Percentiles rank a stretch among this genome's conserved stretches.
Conservation (phyloP, 2,329 filamentous ascomycete species). For the Rhinocladiella mackenziei region DNA sequence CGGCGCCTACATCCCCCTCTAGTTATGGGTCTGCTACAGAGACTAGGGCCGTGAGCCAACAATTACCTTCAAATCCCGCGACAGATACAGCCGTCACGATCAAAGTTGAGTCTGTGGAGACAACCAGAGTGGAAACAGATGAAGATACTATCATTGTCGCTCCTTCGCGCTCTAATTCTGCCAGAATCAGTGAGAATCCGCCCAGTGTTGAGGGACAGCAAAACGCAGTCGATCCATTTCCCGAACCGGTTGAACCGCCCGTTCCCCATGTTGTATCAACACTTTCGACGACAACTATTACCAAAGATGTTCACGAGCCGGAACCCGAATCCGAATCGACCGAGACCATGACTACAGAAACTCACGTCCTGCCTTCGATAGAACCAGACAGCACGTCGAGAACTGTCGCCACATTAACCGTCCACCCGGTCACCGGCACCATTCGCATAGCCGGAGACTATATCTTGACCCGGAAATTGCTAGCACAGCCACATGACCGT, state of each 20-base stretch:
- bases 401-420: constrained; percentile 19
- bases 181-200: not conserved
- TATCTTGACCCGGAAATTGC: constrained; percentile 69
- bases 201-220: not conserved
- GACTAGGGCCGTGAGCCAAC: not conserved
- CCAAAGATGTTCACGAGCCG: constrained; percentile 14
- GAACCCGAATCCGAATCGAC: not conserved
- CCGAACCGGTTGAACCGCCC: not conserved
- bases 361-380: constrained; percentile 26
- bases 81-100: constrained; percentile 19
- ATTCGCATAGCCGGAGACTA: constrained; percentile 71
- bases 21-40: constrained; percentile 19
- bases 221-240: not conserved
- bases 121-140: constrained; percentile 26
- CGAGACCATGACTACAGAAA: constrained; percentile 2
- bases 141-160: constrained; percentile 18
- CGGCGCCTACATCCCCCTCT: constrained; percentile 26
- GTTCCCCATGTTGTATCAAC: constrained; percentile 23
- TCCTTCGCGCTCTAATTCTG: not conserved
- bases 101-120: constrained; percentile 28
- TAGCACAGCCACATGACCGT: constrained; percentile 69
- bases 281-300: constrained; percentile 24
- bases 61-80: not conserved
- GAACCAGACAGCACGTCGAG: constrained; percentile 24
- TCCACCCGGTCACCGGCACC: constrained; percentile 32